Evolutionary conservation across 2,329 filamentous ascomycete species (phyloP), one percentile per base, ranked within the genome.

Genomic region (Aspergillus sp.): DNA sequence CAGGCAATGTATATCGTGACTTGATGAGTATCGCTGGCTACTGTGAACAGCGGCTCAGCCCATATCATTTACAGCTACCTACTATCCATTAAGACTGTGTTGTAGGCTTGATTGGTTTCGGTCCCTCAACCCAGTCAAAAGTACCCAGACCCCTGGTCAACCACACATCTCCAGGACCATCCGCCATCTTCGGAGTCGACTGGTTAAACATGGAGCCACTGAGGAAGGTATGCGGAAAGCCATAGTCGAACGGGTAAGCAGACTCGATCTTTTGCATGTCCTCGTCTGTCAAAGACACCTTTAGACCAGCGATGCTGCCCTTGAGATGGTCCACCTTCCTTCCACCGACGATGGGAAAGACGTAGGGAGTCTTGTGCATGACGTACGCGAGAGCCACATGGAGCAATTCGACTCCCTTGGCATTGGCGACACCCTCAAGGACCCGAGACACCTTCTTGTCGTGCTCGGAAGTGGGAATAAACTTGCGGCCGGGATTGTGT

Each of bases 231-330:
- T 53, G 53, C 17, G 63, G 64, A 34, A 67, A 63, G 1, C 27
- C 74, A 16, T 66, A 20, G 13, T 78, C 68, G 41, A 80, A 80
- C 4, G 60, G 49, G 29, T 58, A 57, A 8, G 69, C 66, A 2
- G 49, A 51, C 40, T 80, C 74, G 36, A 80, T 71, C 39, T 69
- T 64, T 24, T 60, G 51, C 10, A 78, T 60, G 38, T 80, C 72
- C 11, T 71, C 64, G 2, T 68, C 60, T 0, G 64, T 67, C 34
- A 80, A 55, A 13, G 55, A 46, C 20, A 79, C 49, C 4, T 49
- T 60, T 34, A 80, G 45, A 0, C 71, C 73, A 45, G 70, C 60
- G 36, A 80, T 73, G 45, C 77, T 78, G 11, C 64, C 61, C 34
- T 63, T 47, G 7, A 75, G 46, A 34, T 75, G 70, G 43, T 72